A percentile compares a stretch with the other conserved stretches of the same genome.
These are phyloP conservation scores for Ambrosia hybrid DNA, from an alignment of 140 eudicot species.

Conservation along the genomic window DNA sequence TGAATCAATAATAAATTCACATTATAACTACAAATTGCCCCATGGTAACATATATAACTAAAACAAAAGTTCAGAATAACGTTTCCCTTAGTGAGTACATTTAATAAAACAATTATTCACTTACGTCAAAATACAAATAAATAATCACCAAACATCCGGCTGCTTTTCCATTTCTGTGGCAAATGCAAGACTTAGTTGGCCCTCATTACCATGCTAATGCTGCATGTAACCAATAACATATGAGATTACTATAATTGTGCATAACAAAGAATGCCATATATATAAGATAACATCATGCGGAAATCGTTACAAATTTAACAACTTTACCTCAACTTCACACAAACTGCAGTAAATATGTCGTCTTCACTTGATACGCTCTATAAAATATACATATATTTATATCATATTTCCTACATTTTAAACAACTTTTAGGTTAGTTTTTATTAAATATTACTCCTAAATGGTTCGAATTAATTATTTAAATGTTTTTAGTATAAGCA, in stretches of 20 bases:
- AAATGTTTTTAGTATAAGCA: too few species aligned
- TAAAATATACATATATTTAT: too few species aligned
- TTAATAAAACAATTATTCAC: background rate
- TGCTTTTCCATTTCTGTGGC: constrained; percentile 91
- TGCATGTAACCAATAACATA: constrained; percentile 27
- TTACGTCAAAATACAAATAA: constrained; percentile 9
- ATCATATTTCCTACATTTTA: too few species aligned
- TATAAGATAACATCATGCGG: constrained; percentile 5
- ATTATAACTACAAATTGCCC: background rate
- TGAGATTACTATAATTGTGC: background rate
- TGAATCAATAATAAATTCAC: constrained; percentile 35
- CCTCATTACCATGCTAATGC: constrained; percentile 98
- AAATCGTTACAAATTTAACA: background rate
- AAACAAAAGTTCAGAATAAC: background rate
- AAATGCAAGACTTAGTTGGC: constrained; percentile 62
- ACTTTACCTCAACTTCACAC: too few species aligned
- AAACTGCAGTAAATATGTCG: too few species aligned
- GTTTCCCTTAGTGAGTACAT: constrained; percentile 10
- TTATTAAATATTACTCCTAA: too few species aligned
- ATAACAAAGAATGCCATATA: background rate
- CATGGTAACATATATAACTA: background rate
- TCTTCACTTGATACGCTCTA: too few species aligned
- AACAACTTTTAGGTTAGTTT: too few species aligned
- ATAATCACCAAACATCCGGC: constrained; percentile 67
- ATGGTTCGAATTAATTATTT: too few species aligned